Percentiles rank a stretch among this genome's conserved stretches.
Conservation (phyloP, 2,329 filamentous ascomycete species). For the Neofusicoccum ribis region DNA sequence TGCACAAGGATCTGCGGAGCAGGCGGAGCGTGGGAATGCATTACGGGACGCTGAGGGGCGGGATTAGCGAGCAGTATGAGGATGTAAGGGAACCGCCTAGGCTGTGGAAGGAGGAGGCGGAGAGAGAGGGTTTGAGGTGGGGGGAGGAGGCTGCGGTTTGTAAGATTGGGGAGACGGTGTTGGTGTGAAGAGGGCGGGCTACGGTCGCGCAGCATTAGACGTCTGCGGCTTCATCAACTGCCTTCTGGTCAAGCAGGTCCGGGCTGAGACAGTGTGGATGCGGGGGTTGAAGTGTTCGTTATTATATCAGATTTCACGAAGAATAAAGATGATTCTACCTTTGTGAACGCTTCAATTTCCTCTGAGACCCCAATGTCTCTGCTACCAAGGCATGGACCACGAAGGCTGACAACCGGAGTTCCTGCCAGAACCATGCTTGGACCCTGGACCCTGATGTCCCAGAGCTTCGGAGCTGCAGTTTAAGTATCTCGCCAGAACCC, state of each 20-base stretch:
- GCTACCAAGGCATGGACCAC: no score
- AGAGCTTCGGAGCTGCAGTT: not conserved
- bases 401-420: no score
- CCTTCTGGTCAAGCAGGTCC: no score
- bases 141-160: slow-evolving; percentile 40
- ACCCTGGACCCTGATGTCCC: not conserved
- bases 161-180: slow-evolving; percentile 51
- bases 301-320: not conserved
- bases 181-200: slow-evolving; percentile 29
- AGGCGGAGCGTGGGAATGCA: slow-evolving; percentile 55
- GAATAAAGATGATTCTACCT: no score
- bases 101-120: slow-evolving; percentile 47
- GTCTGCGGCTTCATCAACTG: no score
- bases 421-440: not conserved
- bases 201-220: no score
- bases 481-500: not conserved
- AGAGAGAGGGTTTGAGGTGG: slow-evolving; percentile 44
- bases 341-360: no score
- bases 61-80: slow-evolving; percentile 48
- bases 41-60: slow-evolving; percentile 51
- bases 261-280: no score
- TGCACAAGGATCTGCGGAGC: slow-evolving; percentile 50
- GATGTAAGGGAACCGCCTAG: slow-evolving; percentile 50
- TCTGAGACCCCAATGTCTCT: no score
- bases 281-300: not conserved